phyloP scores from a whole-genome alignment of 2,329 filamentous ascomycete species.

The Fusarium hainanense region DNA sequence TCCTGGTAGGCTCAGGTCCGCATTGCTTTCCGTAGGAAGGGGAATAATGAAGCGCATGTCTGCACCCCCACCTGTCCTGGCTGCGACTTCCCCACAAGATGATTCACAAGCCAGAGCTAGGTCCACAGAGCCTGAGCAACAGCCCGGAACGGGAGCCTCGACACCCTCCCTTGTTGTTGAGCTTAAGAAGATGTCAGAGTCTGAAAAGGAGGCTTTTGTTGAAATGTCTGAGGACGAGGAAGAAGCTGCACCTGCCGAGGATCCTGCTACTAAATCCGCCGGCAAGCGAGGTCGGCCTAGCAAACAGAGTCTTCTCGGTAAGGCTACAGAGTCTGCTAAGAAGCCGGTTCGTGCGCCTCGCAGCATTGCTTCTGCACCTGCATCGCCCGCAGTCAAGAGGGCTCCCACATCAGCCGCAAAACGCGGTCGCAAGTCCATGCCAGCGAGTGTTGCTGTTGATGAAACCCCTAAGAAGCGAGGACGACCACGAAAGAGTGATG shows the following conservation, averaged over 20 bases:
- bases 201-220: conserved; percentile 29
- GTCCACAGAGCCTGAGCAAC: conserved; percentile 8
- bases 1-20: background rate
- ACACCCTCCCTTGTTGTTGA: conserved; percentile 34
- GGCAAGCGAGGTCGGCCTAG: conserved; percentile 31
- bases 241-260: background rate
- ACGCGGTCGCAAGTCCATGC: conserved; percentile 41
- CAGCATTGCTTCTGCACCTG: conserved; percentile 23
- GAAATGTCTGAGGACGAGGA: conserved; percentile 7
- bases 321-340: conserved; percentile 5
- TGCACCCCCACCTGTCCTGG: conserved; percentile 23
- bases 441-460: conserved; percentile 20
- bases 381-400: conserved; percentile 25
- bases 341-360: conserved; percentile 26
- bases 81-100: conserved; percentile 1
- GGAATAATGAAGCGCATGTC: conserved; percentile 33
- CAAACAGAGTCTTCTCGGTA: conserved; percentile 18
- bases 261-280: conserved; percentile 1
- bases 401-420: conserved; percentile 18
- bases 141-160: conserved; percentile 14
- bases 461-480: conserved; percentile 41
- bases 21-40: conserved; percentile 26
- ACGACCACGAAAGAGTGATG: conserved; percentile 42
- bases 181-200: conserved; percentile 23
- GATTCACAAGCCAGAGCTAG: conserved; percentile 1